Conservation (phyloP, 345 rosid species). For the Sonneratia alba region DNA sequence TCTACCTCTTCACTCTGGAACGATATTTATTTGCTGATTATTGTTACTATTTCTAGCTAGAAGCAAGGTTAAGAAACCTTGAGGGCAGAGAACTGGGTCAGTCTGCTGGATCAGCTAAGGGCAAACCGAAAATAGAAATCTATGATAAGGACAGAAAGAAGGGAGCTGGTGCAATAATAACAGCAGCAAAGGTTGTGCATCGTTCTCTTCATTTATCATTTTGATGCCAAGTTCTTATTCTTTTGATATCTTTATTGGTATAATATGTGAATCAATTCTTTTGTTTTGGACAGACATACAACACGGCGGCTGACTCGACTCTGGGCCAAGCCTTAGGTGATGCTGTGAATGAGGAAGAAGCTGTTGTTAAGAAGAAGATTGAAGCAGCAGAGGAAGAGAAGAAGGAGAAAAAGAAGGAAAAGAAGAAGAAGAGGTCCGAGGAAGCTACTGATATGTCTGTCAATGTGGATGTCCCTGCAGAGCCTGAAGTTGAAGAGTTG, state of each 20-base stretch:
- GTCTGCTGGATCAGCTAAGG: slow-evolving; percentile 77
- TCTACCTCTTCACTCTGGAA: neutral
- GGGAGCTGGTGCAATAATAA: slow-evolving; percentile 59
- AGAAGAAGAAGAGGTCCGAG: slow-evolving; percentile 25
- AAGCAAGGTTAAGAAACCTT: slow-evolving; percentile 65
- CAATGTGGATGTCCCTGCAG: slow-evolving; percentile 23
- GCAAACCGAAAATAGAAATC: slow-evolving; percentile 82
- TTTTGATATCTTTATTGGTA: neutral
- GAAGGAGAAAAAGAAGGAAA: slow-evolving; percentile 41
- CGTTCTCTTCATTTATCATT: neutral
- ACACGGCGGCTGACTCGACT: slow-evolving; percentile 61
- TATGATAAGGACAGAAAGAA: slow-evolving; percentile 76
- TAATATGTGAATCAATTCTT: neutral
- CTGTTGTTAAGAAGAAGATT: slow-evolving; percentile 30
- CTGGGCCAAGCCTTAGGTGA: slow-evolving; percentile 31
- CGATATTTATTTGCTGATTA: neutral
- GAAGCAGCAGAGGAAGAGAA: slow-evolving; percentile 15
- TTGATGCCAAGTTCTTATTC: neutral
- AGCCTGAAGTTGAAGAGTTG: slow-evolving; percentile 21
- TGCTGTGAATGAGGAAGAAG: slow-evolving; percentile 32
- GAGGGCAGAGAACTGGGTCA: slow-evolving; percentile 71
- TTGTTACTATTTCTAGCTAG: slow-evolving; percentile 40
- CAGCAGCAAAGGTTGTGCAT: slow-evolving; percentile 63
- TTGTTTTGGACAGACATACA: slow-evolving; percentile 44
- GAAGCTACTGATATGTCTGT: slow-evolving; percentile 12